Conservation (phyloP, 192 early-diverging fungal genomes). For the Entrophospora sp. region DNA sequence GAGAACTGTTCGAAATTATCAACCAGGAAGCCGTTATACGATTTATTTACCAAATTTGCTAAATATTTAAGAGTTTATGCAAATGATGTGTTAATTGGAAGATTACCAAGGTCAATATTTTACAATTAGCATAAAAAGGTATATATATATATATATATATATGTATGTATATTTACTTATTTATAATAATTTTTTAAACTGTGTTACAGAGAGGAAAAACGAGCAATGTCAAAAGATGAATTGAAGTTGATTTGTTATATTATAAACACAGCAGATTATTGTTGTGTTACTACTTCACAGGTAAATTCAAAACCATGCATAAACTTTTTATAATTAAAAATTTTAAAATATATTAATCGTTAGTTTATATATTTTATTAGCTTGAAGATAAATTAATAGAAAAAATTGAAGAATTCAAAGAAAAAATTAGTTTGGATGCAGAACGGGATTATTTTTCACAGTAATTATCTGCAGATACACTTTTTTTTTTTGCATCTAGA, state of each 20-base stretch:
- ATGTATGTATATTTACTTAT: background rate
- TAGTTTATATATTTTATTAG: conserved; percentile 35
- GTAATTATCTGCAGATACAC: conserved; percentile 33
- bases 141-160: too few species aligned
- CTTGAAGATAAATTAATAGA: conserved; percentile 87
- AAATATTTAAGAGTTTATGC: conserved; percentile 77
- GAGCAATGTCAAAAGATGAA: conserved; percentile 53
- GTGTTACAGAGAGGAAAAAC: conserved; percentile 52
- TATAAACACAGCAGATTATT: conserved; percentile 95
- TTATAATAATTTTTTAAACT: background rate
- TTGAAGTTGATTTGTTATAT: conserved; percentile 67
- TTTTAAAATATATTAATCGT: background rate
- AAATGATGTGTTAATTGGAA: conserved; percentile 58
- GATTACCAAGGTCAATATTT: conserved; percentile 56
- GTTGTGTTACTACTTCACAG: conserved; percentile 69
- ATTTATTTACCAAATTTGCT: conserved; percentile 71
- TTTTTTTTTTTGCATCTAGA: background rate
- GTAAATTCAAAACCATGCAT: conserved; percentile 26
- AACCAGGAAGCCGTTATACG: conserved; percentile 76
- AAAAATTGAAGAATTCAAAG: conserved; percentile 63
- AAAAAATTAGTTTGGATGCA: conserved; percentile 60
- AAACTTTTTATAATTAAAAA: background rate
- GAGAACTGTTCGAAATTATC: conserved; percentile 78
- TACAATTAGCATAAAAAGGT: background rate
- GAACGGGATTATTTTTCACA: conserved; percentile 73